Conservation (phyloP, 2,329 filamentous ascomycete genomes). For the Alternaria ventricosa region DNA sequence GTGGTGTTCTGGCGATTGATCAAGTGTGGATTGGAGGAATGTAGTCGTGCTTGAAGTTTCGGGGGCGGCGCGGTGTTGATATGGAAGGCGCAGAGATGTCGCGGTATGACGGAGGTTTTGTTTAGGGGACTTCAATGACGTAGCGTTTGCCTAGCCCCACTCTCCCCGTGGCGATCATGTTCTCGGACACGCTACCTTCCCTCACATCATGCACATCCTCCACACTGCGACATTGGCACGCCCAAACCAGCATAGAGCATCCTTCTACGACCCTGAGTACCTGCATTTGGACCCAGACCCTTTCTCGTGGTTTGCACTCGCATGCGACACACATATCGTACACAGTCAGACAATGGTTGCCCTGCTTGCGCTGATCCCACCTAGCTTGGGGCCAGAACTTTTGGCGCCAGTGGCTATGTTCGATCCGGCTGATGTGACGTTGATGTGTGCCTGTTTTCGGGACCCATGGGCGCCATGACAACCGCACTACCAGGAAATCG, state of each 20-base stretch:
- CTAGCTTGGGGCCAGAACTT: background rate
- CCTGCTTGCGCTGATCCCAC: background rate
- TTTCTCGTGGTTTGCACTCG: background rate
- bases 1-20: conserved; percentile 1
- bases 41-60: background rate
- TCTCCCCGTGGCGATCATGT: conserved; percentile 16
- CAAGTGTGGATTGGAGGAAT: background rate
- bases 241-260: background rate
- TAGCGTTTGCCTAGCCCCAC: conserved; percentile 12
- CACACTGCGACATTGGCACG: conserved; percentile 13
- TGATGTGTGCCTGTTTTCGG: conserved; percentile 7
- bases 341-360: background rate
- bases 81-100: conserved; percentile 10
- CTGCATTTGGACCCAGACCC: background rate
- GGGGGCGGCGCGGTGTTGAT: conserved; percentile 14
- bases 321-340: background rate
- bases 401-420: conserved; percentile 20
- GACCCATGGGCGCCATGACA: conserved; percentile 12
- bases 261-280: background rate
- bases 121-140: conserved; percentile 29
- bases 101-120: conserved; percentile 31
- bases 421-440: conserved; percentile 21
- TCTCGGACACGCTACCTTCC: conserved; percentile 11
- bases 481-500: conserved; percentile 12
- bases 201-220: conserved; percentile 16